Evolutionary conservation across 208 protist genomes (phyloP).

Genomic region (Trypanosoma platydactyli): DNA sequence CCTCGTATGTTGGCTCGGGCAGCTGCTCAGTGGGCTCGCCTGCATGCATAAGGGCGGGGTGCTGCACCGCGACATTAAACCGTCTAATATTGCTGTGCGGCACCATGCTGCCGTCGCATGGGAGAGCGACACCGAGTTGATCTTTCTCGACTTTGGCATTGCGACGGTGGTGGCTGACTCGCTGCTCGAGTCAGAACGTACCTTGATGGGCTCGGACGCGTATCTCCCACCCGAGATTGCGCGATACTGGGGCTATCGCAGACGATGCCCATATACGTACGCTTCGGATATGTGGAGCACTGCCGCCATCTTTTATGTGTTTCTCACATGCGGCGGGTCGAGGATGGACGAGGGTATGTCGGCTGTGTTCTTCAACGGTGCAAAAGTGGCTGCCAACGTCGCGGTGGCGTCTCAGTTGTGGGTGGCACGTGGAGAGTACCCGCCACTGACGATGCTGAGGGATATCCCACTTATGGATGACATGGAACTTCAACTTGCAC

Average conservation of each 20-base stretch:
- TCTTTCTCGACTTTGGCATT: conserved; percentile 35
- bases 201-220: conserved; percentile 27
- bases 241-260: conserved; percentile 28
- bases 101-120: conserved; percentile 1
- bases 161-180: conserved; percentile 13
- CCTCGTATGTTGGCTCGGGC: conserved; percentile 27
- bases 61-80: conserved; percentile 47
- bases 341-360: conserved; percentile 24
- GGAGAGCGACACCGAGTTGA: conserved; percentile 20
- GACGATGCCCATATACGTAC: conserved; percentile 25
- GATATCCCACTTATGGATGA: conserved; percentile 16
- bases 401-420: conserved; percentile 3
- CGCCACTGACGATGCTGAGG: conserved; percentile 4
- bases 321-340: conserved; percentile 25
- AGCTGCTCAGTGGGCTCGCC: conserved; percentile 29
- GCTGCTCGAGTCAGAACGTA: conserved; percentile 15
- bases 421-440: conserved; percentile 24
- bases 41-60: conserved; percentile 35
- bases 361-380: conserved; percentile 9
- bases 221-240: conserved; percentile 37
- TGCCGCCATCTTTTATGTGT: conserved; percentile 35
- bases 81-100: conserved; percentile 37
- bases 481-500: not conserved
- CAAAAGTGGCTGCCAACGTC: not conserved
- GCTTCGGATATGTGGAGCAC: conserved; percentile 36